Evolutionary conservation across 2,329 filamentous ascomycete genomes (phyloP).

Genomic region (Colletotrichum incanum): DNA sequence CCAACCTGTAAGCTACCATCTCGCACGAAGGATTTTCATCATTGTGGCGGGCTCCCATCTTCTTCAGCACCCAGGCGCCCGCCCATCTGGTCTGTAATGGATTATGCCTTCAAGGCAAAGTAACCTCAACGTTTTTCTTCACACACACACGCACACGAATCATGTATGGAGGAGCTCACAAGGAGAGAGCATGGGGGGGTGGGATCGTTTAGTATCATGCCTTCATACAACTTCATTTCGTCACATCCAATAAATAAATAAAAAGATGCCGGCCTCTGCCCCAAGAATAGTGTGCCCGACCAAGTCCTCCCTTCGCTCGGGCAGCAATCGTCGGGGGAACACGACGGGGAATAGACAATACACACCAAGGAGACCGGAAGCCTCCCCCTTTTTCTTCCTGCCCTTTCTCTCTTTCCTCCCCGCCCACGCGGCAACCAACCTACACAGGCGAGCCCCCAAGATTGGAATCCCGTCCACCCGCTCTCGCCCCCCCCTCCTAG

Average conservation of each 20-base stretch:
- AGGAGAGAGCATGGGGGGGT: neutral
- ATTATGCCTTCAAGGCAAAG: too few species aligned
- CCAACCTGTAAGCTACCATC: too few species aligned
- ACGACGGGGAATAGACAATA: neutral
- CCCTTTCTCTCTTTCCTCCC: neutral
- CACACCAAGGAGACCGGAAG: neutral
- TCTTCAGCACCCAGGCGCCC: too few species aligned
- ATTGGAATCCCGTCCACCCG: constrained; percentile 8
- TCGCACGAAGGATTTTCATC: too few species aligned
- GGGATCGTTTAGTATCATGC: neutral
- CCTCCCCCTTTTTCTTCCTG: neutral
- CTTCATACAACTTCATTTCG: constrained; percentile 2
- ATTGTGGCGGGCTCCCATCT: too few species aligned
- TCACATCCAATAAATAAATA: neutral
- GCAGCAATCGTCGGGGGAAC: neutral
- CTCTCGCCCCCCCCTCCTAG: neutral
- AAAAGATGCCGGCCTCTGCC: neutral
- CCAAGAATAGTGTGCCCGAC: neutral
- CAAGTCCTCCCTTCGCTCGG: neutral
- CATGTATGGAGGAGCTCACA: neutral
- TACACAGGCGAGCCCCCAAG: neutral
- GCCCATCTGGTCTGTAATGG: too few species aligned
- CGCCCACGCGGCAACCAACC: neutral
- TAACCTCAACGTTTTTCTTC: too few species aligned
- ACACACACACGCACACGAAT: neutral